Base-by-base conservation (phyloP, 768 basidiomycete genomes). In the Suillus discolor region DNA sequence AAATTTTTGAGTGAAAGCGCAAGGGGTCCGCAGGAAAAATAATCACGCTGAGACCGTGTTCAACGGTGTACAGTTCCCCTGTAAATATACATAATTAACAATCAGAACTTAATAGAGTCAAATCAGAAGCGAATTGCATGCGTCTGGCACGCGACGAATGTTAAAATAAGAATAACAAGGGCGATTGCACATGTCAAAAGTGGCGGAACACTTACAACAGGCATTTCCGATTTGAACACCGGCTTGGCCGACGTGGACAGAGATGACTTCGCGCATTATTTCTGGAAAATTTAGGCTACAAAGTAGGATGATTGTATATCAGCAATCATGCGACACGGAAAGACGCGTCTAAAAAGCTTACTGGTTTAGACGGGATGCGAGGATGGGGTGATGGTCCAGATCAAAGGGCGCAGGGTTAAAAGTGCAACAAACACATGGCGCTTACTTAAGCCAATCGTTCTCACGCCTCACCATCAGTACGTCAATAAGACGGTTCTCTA, bases 31-130 rank as follows among this genome's bases (percentile, higher is more conserved):
- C 47, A 18, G 61, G 41, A 45, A 23, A 66, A 38, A 38, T 66
- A 73, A 34, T 81, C 79, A 97, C 97, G 79, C 92, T 96, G 66
- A 99, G 84, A 77, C 96, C 96, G 80, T 99, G 97, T 81, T 99
- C 97, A 73, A 97, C 90, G 75, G 96, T 97, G 84, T 99, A 99
- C 68, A 99, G 88, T 82, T 98, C 97, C 97, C 94, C 93, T 95
- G 78, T 36, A 74, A 78, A 72, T 64, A 69, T 47, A 38, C 23
- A 59, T 59, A 20, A 67, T 77, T 23, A 77, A 67, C 38, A 63
- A 55, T 62, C 42, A 66, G 53, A 57, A 57, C 6, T 41, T 23
- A 25, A 31, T 64, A 34, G 6, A 23, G 18, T 28, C 31, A 53
- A 42, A 54, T 57, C 42, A 64, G 6, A 61, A 51, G 67, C 57